Evolutionary conservation across 192 early-diverging fungal genomes (phyloP).

Genomic region (Oehlia diaphana): DNA sequence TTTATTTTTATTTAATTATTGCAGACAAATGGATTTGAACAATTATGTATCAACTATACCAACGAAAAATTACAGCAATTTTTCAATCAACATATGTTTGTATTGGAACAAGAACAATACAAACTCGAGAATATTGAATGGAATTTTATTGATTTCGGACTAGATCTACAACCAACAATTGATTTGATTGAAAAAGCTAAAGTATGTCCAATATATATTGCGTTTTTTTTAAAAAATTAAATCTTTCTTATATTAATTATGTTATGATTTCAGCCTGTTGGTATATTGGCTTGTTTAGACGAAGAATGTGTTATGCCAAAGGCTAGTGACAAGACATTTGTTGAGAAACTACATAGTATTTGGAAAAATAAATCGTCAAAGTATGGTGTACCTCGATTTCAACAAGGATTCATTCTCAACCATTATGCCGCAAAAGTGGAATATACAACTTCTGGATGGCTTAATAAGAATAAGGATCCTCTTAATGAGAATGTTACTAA

Average conservation of each 20-base stretch:
- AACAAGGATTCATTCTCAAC: conserved; percentile 83
- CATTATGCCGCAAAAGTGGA: conserved; percentile 98
- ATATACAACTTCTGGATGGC: conserved; percentile 87
- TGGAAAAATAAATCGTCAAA: conserved; percentile 89
- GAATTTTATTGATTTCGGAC: conserved; percentile 97
- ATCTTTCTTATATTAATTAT: background rate
- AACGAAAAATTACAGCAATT: conserved; percentile 99
- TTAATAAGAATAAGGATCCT: conserved; percentile 99
- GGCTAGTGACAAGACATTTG: conserved; percentile 92
- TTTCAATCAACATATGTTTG: conserved; percentile 99
- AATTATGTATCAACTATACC: conserved; percentile 99
- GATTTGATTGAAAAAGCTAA: conserved; percentile 97
- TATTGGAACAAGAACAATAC: conserved; percentile 98
- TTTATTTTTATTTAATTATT: background rate
- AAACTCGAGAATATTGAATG: conserved; percentile 95
- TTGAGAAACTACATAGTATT: conserved; percentile 84
- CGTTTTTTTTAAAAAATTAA: background rate
- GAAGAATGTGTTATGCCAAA: conserved; percentile 99
- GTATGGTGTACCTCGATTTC: conserved; percentile 85
- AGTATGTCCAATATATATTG: conserved; percentile 41
- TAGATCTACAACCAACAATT: conserved; percentile 97
- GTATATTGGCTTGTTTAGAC: conserved; percentile 93
- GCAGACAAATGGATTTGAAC: conserved; percentile 95
- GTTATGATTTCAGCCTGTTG: conserved; percentile 67
- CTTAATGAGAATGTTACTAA: conserved; percentile 93